These are phyloP conservation scores for Hysterium pulicare DNA, from an alignment of 2,329 filamentous ascomycete species.

Conservation along the genomic window DNA sequence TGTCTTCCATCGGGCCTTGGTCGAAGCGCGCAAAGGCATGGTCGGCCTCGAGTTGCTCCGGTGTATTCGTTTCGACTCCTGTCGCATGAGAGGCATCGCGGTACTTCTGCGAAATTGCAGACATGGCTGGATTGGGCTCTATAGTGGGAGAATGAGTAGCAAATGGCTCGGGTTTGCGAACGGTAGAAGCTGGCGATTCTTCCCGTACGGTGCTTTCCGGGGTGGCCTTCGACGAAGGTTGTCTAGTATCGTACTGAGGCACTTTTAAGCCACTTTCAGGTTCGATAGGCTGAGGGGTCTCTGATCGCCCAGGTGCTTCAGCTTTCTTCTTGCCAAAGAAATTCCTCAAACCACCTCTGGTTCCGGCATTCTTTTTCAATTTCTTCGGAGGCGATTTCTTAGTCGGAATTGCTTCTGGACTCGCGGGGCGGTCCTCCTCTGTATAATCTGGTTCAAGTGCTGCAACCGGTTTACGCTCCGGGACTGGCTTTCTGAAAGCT, in stretches of 20 bases:
- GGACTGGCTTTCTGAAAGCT: slow-evolving; percentile 36
- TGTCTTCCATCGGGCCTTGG: slow-evolving; percentile 82
- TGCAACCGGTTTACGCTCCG: slow-evolving; percentile 25
- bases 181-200: slow-evolving; percentile 21
- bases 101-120: slow-evolving; percentile 18
- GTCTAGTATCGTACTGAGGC: slow-evolving; percentile 3
- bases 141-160: slow-evolving; percentile 19
- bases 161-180: slow-evolving; percentile 19
- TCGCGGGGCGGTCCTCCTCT: slow-evolving; percentile 11
- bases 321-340: slow-evolving; percentile 39
- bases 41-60: slow-evolving; percentile 57
- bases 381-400: slow-evolving; percentile 35
- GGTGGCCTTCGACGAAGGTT: slow-evolving; percentile 12
- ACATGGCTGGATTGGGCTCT: slow-evolving; percentile 24
- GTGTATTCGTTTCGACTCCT: slow-evolving; percentile 59
- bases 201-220: slow-evolving; percentile 20
- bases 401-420: slow-evolving; percentile 11
- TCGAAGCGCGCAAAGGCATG: slow-evolving; percentile 70
- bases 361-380: slow-evolving; percentile 34
- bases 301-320: slow-evolving; percentile 15
- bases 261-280: slow-evolving; percentile 1
- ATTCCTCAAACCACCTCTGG: slow-evolving; percentile 37
- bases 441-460: slow-evolving; percentile 6
- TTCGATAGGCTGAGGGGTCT: slow-evolving; percentile 5
- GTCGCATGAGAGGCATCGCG: slow-evolving; percentile 47